Evolutionary conservation across 108 stramenopile genomes (phyloP), one percentile per base, ranked within the genome.

Genomic region (Cyclotella baltica): DNA sequence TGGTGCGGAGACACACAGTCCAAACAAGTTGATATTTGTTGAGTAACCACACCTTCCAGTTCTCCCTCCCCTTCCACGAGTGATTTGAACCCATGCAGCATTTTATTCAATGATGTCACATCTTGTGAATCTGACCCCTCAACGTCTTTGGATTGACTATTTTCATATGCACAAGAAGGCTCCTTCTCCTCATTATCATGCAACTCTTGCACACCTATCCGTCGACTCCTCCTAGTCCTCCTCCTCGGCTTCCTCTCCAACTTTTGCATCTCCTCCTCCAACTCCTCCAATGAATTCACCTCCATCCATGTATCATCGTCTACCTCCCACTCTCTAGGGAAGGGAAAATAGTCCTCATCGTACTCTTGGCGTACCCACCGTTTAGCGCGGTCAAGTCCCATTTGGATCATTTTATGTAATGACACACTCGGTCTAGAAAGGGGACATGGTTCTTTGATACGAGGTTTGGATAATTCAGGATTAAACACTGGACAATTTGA

Each of bases 251-350:
- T 69, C 34, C n/a, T 30, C 35, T 28, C 62, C 50, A 81, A 47
- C 23, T 36, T 63, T 52, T 70, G 74, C 73, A 81, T 81, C 61
- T 81, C 73, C 31, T 67, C 68, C 56, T 76, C 64, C 55, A 76
- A 61, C 30, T 79, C 70, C 33, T 84, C 74, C 67, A 84, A 68
- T 34, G 77, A 72, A 18, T 83, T 50, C 10, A 88, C 64, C 11
- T 79, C 86, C 84, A 92, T 76, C 90, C 90, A 92, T 53, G 51
- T 63, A 37, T 92, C 90, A 69, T 71, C 75, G 59, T 91, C 88
- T 30, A 88, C 76, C 46, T 89, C 80, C 36, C 80, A 72, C 13
- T 58, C 31, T 20, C 47, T 57, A 30, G 88, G 87, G 15, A 73
- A 50, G 47, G 72, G 77, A 18, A 75, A 78, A 25, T 28, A 55